Evolutionary conservation across 2,329 filamentous ascomycete species (phyloP).

Genomic region (Fusarium nygamai): DNA sequence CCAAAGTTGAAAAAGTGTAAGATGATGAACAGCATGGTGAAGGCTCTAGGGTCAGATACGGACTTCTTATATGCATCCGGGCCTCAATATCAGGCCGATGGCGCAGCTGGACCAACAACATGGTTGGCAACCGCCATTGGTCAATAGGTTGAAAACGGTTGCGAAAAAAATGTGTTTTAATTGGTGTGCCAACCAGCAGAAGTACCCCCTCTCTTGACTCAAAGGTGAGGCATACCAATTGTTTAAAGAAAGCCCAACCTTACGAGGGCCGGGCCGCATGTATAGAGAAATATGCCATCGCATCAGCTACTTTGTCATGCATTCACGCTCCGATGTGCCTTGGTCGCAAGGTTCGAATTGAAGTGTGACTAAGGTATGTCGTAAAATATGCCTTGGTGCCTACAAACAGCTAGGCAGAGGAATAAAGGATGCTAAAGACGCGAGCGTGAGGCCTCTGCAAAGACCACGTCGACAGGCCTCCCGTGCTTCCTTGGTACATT

Average conservation of each 20-base stretch:
- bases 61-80: background rate
- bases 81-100: background rate
- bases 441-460: background rate
- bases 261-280: rapidly evolving
- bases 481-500: background rate
- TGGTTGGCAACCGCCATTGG: background rate
- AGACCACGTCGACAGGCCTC: background rate
- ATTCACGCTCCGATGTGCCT: background rate
- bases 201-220: background rate
- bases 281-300: background rate
- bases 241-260: background rate
- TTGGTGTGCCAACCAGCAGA: background rate
- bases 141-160: background rate
- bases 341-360: background rate
- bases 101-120: background rate
- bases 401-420: background rate
- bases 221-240: background rate
- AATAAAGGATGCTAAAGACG: background rate
- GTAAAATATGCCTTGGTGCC: background rate
- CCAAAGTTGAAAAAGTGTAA: too few relatives aligned
- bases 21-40: too few relatives aligned
- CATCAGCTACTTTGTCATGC: background rate
- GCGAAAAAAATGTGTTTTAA: rapidly evolving
- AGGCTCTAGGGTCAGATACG: background rate
- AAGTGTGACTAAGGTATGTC: rapidly evolving